These are phyloP conservation scores for Tetrahymena borealis DNA, from an alignment of 73 alveolate genomes.

Conservation along the genomic window DNA sequence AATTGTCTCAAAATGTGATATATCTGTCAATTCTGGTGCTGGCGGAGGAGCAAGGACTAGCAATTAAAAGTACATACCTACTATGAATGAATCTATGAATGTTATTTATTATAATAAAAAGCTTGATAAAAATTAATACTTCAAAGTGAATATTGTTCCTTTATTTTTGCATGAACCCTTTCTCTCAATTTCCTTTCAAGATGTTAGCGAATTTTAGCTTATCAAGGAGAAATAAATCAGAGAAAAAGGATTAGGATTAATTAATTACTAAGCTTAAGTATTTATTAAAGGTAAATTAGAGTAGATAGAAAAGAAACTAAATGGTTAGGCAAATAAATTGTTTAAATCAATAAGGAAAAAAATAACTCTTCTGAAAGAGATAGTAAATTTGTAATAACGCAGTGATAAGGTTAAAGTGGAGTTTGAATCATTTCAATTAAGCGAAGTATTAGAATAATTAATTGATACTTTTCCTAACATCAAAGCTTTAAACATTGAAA, in stretches of 20 bases:
- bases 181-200: not conserved
- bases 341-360: not conserved
- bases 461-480: not conserved
- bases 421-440: not conserved
- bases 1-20: not conserved
- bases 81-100: not conserved
- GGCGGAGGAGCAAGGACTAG: not conserved
- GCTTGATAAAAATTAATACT: not conserved
- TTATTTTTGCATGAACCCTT: not conserved
- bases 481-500: not conserved
- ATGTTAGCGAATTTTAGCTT: not conserved
- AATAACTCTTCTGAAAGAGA: not conserved
- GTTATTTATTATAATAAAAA: not conserved
- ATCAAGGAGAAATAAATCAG: not conserved
- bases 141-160: not conserved
- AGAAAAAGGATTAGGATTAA: not conserved
- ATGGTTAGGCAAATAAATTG: not conserved
- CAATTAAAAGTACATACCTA: not conserved
- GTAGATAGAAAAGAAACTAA: not conserved
- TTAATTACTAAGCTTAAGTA: not conserved
- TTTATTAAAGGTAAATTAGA: not conserved
- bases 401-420: not conserved
- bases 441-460: not conserved
- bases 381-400: not conserved
- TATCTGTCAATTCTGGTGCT: not conserved